Evolutionary conservation across 2,329 filamentous ascomycete species (phyloP), one percentile per base, ranked within the genome.

Genomic region (Thermoascus crustaceus): DNA sequence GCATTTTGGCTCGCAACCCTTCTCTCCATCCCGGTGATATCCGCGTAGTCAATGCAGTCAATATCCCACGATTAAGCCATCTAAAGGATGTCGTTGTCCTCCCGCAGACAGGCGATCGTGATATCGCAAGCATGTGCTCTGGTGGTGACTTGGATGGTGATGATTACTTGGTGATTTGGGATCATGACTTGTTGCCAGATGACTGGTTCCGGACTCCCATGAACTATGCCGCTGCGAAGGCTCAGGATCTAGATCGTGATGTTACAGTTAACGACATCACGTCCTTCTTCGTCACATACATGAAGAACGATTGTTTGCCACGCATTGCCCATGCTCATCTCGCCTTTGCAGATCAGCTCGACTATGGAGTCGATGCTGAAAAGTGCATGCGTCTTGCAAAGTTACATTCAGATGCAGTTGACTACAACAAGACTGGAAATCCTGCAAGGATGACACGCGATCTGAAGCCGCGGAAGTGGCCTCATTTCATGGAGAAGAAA

Each of bases 101-200:
- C 32, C 85, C 91, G 1, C 77, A 84, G 22, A 80, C 68, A 0
- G 89, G 89, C 0, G 86, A 95, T 52, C 72, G 82, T 10, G 86
- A 94, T 43, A 65, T 98, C 14, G 78, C 88, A 1, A 87, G 83
- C 50, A 96, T 96, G 89, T 87, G 91, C 44, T 94, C 91, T 3
- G 91, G 91, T 2, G 91, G 91, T 0, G 91, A 98, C 53, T 72
- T 98, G 0, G 91, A 98, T 53, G 91, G 91, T 0, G 91, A 98
- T 50, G 91, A 98, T 54, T 98, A 87, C 55, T 80, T 96, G 37
- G 78, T 96, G 4, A 82, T 95, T 30, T 98, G 91, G 89, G 88
- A 98, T 46, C 57, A 70, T 14, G 72, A 75, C 9, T 66, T 98
- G 5, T 67, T 93, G 17, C 85, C 85, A 0, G 45, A 60, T 1